Conservation (phyloP, 2,329 filamentous ascomycete genomes). For the Aspergillus sergii region DNA sequence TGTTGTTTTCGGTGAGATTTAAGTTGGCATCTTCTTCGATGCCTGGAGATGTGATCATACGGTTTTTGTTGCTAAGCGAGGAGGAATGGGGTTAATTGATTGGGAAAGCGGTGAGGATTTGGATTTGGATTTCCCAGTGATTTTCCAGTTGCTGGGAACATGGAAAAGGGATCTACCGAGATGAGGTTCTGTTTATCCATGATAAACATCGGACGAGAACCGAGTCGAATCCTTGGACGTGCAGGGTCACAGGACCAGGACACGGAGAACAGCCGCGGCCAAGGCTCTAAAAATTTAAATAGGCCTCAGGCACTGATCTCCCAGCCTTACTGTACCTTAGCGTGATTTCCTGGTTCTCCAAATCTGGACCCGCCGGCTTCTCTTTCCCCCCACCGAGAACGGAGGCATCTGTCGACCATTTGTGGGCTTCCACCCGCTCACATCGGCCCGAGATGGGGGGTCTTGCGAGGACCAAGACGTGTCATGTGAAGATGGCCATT, state of each 20-base stretch:
- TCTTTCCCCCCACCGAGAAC: conserved; percentile 8
- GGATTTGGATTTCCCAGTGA: background rate
- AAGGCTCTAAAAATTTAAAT: background rate
- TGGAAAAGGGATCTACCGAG: background rate
- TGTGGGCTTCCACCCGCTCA: background rate
- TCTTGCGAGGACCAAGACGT: background rate
- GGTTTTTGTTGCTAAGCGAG: background rate
- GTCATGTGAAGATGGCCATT: conserved; percentile 1
- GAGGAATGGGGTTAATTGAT: background rate
- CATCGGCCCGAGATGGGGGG: conserved; percentile 6
- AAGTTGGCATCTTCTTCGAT: background rate
- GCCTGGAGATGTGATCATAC: background rate
- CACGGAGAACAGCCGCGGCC: background rate
- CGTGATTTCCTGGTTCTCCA: conserved; percentile 1
- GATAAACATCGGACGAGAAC: conserved; percentile 1
- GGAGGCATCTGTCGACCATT: conserved; percentile 4
- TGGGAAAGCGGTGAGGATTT: background rate
- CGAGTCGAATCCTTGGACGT: background rate
- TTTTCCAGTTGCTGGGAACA: background rate
- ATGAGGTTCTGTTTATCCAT: background rate
- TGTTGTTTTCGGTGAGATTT: background rate
- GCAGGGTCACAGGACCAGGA: background rate
- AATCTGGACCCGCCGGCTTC: conserved; percentile 6
- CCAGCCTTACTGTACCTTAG: background rate
- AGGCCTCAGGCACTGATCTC: background rate